phyloP scores from a whole-genome alignment of 805 yeast species.

The Sugiyamaella mastotermitis region DNA sequence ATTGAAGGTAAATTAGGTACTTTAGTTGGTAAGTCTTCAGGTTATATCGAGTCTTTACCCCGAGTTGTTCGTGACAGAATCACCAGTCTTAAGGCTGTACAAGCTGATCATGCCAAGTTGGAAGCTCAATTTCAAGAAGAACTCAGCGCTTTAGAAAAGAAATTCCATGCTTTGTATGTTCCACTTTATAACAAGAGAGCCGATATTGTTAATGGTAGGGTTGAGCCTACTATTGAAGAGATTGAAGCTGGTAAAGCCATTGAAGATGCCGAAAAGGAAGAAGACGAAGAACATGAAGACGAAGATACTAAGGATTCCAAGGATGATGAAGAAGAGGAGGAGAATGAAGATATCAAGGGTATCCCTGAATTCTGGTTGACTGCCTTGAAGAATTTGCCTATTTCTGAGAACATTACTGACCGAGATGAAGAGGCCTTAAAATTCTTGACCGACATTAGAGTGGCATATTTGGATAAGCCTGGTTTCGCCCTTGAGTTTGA shows the following conservation, averaged over 20 bases:
- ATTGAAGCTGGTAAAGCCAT: constrained; percentile 70
- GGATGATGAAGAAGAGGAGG: constrained; percentile 30
- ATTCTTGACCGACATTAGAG: constrained; percentile 59
- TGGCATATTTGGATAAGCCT: constrained; percentile 73
- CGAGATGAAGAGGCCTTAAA: constrained; percentile 82
- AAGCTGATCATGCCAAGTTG: constrained; percentile 68
- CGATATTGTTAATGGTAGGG: constrained; percentile 61
- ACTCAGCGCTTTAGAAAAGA: constrained; percentile 77
- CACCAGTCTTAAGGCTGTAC: constrained; percentile 74
- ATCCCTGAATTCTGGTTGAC: constrained; percentile 97
- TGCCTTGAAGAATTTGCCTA: constrained; percentile 80
- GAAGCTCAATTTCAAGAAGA: constrained; percentile 92
- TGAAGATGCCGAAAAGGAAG: constrained; percentile 50
- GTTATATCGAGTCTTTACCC: constrained; percentile 77
- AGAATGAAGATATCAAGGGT: constrained; percentile 50
- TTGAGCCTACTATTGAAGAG: constrained; percentile 75
- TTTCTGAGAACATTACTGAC: constrained; percentile 80
- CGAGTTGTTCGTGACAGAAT: constrained; percentile 67
- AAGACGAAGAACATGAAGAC: constrained; percentile 37
- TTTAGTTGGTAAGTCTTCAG: constrained; percentile 80
- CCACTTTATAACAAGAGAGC: constrained; percentile 74
- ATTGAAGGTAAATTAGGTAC: constrained; percentile 85
- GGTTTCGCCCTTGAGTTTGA: constrained; percentile 86
- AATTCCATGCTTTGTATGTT: constrained; percentile 61
- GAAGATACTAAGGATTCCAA: constrained; percentile 37